These are phyloP conservation scores for Danielia reshetovae DNA, from an alignment of 805 yeast species.

Conservation along the genomic window DNA sequence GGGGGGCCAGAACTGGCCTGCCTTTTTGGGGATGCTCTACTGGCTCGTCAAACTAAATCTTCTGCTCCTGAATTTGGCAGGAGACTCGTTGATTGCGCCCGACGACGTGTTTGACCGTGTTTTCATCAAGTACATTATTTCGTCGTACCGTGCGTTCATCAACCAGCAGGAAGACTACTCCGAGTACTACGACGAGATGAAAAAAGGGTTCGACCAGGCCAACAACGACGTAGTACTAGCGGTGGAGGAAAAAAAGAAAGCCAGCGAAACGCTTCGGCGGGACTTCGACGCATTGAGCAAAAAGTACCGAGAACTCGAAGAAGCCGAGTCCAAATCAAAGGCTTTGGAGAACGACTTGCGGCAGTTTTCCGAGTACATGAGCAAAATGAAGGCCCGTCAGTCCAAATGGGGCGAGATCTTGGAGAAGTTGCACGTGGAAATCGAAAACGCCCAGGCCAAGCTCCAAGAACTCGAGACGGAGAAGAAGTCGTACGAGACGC, in stretches of 20 bases:
- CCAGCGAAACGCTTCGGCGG: constrained; percentile 36
- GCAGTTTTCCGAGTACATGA: constrained; percentile 69
- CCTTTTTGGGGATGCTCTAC: constrained; percentile 73
- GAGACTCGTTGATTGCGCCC: constrained; percentile 25
- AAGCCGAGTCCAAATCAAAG: constrained; percentile 47
- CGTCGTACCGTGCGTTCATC: constrained; percentile 65
- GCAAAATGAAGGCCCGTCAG: constrained; percentile 61
- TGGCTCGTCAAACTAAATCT: constrained; percentile 68
- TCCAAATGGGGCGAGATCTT: constrained; percentile 60
- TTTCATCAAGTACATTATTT: constrained; percentile 56
- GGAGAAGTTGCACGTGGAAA: constrained; percentile 54
- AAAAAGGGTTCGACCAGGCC: constrained; percentile 49
- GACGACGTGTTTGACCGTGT: constrained; percentile 49
- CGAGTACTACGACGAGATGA: constrained; percentile 52
- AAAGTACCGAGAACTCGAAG: constrained; percentile 45
- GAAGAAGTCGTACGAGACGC: constrained; percentile 37
- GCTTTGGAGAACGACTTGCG: constrained; percentile 68
- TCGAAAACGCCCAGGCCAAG: constrained; percentile 40
- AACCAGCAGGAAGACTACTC: constrained; percentile 61
- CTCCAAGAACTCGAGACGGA: constrained; percentile 37
- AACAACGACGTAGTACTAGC: constrained; percentile 47
- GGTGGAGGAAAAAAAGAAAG: constrained; percentile 36
- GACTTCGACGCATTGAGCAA: constrained; percentile 40
- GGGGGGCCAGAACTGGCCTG: constrained; percentile 87
- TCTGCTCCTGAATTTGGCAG: constrained; percentile 24